phyloP scores from a whole-genome alignment of 2,329 filamentous ascomycete genomes.

The Dryadomyces quercus-mongolicae region DNA sequence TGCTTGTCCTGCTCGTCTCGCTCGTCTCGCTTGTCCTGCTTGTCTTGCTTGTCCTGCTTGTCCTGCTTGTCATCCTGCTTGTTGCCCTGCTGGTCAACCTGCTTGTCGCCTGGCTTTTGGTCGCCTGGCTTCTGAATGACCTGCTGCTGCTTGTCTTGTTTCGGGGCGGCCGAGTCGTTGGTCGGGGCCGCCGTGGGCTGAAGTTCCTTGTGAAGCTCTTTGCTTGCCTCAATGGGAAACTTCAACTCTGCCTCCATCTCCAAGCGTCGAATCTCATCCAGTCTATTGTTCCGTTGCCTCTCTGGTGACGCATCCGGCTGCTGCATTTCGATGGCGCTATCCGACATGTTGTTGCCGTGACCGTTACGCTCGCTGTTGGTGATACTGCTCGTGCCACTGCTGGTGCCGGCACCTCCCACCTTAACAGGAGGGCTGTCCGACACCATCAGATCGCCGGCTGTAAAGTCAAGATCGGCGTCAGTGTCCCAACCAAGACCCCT shows the following conservation, averaged over 20 bases:
- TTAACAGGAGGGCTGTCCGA: slow-evolving; percentile 43
- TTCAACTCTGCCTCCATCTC: slow-evolving; percentile 11
- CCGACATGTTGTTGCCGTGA: background rate
- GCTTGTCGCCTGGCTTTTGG: no score
- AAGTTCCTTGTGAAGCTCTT: background rate
- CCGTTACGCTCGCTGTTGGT: slow-evolving; percentile 14
- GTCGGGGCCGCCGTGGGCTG: background rate
- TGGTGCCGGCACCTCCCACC: slow-evolving; percentile 19
- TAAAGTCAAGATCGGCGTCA: slow-evolving; percentile 46
- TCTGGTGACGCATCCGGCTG: background rate
- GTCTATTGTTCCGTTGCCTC: slow-evolving; percentile 24
- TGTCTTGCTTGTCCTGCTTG: no score
- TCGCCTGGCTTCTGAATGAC: no score
- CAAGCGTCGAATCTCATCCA: slow-evolving; percentile 28
- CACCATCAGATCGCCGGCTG: slow-evolving; percentile 40
- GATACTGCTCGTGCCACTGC: slow-evolving; percentile 14
- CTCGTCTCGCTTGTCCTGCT: no score
- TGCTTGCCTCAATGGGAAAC: slow-evolving; percentile 10
- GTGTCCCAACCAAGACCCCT: slow-evolving; percentile 44
- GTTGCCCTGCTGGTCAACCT: no score
- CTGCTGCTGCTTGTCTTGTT: background rate
- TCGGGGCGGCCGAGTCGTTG: background rate
- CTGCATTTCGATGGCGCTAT: background rate
- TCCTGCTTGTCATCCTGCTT: no score
- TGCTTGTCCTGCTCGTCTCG: no score